Base-by-base conservation (phyloP, 1,139 yeast species). In the Maudiozyma humilis region DNA sequence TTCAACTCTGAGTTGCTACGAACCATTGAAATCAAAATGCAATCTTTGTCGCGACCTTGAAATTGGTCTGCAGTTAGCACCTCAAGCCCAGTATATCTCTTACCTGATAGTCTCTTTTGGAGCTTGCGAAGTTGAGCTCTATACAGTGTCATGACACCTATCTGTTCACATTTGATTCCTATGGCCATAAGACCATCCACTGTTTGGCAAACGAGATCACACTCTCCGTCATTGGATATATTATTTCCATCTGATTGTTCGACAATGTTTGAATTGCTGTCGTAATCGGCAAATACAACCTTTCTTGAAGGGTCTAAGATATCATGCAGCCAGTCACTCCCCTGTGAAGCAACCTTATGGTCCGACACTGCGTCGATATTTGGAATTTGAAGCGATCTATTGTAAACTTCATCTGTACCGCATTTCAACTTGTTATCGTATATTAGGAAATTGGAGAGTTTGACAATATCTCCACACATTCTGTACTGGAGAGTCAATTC, bases 21-120 rank as follows among this genome's bases (percentile, higher is more conserved):
- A 3, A 89, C 97, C 51, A 91, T 66, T 1, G 97, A 88, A 5
- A 93, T 78, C 2, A 93, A 76, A 13, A 93, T 79, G 55, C 95
- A 82, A 42, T 88, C 93, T 61, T 88, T 91, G 61, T 93, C 99
- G 45, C 96, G 73, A 0, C 98, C 99, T 64, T 93, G 98, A 53
- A 84, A 91, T 51, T 86, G 91, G 62, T 93, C 99, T 0, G 96
- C 97, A 0, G 98, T 93, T 48, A 91, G 68, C 20, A 86, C 73
- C 54, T 91, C 97, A 33, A 91, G 66, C 0, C 70, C 74, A 3
- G 64, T 59, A 32, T 46, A 44, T 12, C 60, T 60, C 15, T 67
- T 62, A 2, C 60, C 58, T 0, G 61, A 49, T 34, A 83, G 66
- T 25, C 66, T 62, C 13, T 73, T 68, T 38, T 70, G 69, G 41